Evolutionary conservation across 495 filamentous ascomycete species (phyloP).

Genomic region (Hypoxylon lenormandii): DNA sequence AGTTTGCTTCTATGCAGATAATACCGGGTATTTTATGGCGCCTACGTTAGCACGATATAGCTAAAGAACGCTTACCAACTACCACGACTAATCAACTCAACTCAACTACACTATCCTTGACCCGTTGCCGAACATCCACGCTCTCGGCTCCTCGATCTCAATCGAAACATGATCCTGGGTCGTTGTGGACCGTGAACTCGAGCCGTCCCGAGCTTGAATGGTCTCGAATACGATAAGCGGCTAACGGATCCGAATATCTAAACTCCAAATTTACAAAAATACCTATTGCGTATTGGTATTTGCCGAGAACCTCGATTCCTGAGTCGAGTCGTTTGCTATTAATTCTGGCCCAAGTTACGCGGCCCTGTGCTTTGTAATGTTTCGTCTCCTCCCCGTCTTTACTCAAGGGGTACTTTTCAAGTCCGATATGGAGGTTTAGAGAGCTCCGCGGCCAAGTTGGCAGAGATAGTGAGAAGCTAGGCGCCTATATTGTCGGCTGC

Average conservation of each 20-base stretch:
- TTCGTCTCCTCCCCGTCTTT: constrained; percentile 5
- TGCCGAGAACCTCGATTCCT: constrained; percentile 19
- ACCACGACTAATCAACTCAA: constrained; percentile 16
- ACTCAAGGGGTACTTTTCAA: not conserved
- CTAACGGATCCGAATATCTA: constrained; percentile 10
- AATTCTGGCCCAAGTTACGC: constrained; percentile 12
- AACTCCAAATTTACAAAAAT: constrained; percentile 22
- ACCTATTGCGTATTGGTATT: constrained; percentile 11
- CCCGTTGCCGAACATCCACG: constrained; percentile 14
- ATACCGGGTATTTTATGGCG: constrained; percentile 14
- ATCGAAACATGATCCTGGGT: constrained; percentile 34
- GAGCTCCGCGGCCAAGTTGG: constrained; percentile 8
- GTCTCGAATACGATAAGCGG: constrained; percentile 28
- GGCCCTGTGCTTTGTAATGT: constrained; percentile 7
- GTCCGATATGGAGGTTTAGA: too few relatives aligned
- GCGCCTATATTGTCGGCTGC: not conserved
- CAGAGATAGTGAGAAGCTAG: not conserved
- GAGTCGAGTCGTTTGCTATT: constrained; percentile 26
- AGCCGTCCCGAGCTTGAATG: constrained; percentile 37
- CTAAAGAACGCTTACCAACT: constrained; percentile 8
- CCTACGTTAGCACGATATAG: constrained; percentile 5
- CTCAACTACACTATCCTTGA: constrained; percentile 37
- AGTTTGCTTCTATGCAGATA: constrained; percentile 36
- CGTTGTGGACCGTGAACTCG: constrained; percentile 34
- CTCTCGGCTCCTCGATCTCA: constrained; percentile 20